Evolutionary conservation across 2,329 filamentous ascomycete genomes (phyloP).

Genomic region (Cladosporium halotolerans): DNA sequence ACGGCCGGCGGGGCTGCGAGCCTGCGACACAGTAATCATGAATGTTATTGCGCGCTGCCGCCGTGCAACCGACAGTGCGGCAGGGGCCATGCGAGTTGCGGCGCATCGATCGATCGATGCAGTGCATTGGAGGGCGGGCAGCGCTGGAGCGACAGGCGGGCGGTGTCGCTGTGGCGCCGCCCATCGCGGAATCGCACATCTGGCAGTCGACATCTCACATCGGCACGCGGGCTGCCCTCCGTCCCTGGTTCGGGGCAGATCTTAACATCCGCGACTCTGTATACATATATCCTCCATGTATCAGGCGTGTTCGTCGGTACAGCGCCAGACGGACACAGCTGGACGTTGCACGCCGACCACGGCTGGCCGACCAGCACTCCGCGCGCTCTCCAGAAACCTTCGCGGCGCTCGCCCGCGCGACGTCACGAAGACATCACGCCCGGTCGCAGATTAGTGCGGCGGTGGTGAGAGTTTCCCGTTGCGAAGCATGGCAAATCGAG

Average conservation of each 20-base stretch:
- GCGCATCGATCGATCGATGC: constrained; percentile 10
- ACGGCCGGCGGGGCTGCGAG: too few relatives aligned
- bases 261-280: not conserved
- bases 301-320: too few relatives aligned
- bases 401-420: not conserved
- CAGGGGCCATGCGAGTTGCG: not conserved
- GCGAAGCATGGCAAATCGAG: not conserved
- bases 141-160: not conserved
- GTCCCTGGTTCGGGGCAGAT: constrained; percentile 10
- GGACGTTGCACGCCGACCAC: too few relatives aligned
- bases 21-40: too few relatives aligned
- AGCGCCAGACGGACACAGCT: too few relatives aligned
- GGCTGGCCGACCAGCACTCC: not conserved
- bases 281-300: too few relatives aligned
- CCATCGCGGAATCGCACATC: not conserved
- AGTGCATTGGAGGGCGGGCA: not conserved
- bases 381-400: constrained; percentile 10
- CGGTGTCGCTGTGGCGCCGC: constrained; percentile 5
- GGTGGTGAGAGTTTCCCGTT: not conserved
- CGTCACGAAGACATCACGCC: constrained; percentile 7
- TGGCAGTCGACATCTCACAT: not conserved
- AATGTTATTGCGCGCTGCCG: not conserved
- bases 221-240: not conserved
- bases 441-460: not conserved
- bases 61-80: not conserved